Conservation (phyloP, 805 yeast species). For the Candida yuanshanica region DNA sequence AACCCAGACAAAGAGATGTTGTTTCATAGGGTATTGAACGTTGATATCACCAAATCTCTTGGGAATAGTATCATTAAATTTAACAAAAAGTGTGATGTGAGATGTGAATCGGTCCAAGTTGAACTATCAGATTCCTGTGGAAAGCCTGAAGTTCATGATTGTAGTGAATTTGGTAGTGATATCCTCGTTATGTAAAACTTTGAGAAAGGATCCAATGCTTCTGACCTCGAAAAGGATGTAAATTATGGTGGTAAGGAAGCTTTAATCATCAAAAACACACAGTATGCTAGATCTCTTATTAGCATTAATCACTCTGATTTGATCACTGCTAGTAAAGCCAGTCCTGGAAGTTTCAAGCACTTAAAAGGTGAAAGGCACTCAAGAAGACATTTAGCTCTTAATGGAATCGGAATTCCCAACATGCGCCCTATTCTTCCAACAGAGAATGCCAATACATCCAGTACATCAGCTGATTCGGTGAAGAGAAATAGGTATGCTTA, state of each 20-base stretch:
- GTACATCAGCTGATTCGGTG: too few relatives aligned
- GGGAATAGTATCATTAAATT: constrained; percentile 9
- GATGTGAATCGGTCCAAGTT: not conserved
- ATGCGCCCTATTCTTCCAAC: not conserved
- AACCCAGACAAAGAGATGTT: constrained; percentile 11
- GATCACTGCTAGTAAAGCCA: not conserved
- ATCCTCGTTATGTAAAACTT: too few relatives aligned
- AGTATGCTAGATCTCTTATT: not conserved
- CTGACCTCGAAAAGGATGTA: not conserved
- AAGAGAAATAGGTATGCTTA: too few relatives aligned
- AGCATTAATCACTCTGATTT: not conserved
- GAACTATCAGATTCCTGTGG: not conserved
- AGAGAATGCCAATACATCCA: not conserved
- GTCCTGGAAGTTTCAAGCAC: too few relatives aligned
- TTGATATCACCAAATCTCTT: constrained; percentile 4
- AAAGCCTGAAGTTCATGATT: not conserved
- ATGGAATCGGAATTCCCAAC: not conserved
- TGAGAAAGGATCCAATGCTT: not conserved
- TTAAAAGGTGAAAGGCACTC: too few relatives aligned
- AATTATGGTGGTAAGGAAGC: not conserved
- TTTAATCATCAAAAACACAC: not conserved
- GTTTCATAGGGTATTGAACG: constrained; percentile 8
- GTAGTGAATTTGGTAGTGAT: not conserved
- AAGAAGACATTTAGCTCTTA: not conserved
- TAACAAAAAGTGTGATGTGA: not conserved